Conservation (phyloP, 495 filamentous ascomycete genomes). For the Thozetella sp. region DNA sequence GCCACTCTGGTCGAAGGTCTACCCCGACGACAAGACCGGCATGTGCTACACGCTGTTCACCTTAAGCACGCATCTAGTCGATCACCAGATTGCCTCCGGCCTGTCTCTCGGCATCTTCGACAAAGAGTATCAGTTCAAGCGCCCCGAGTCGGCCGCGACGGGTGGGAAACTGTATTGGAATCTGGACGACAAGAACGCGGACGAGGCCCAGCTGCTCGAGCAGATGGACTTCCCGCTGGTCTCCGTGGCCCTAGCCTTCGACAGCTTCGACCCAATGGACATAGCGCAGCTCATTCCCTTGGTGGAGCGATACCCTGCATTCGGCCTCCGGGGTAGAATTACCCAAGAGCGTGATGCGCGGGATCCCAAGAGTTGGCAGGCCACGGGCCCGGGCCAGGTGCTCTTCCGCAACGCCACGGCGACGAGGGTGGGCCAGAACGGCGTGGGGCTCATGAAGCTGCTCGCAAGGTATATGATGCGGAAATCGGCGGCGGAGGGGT, state of each 20-base stretch:
- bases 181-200: conserved; percentile 8
- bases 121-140: conserved; percentile 43
- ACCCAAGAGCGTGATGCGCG: conserved; percentile 24
- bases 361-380: conserved; percentile 17
- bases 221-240: conserved; percentile 49
- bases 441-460: conserved; percentile 31
- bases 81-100: conserved; percentile 36
- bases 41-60: too few relatives aligned
- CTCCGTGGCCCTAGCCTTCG: conserved; percentile 36
- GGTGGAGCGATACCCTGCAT: conserved; percentile 18
- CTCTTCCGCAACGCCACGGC: conserved; percentile 38
- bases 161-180: conserved; percentile 44
- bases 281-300: conserved; percentile 20
- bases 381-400: conserved; percentile 28
- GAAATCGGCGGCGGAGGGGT: conserved; percentile 27
- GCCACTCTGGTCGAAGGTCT: too few relatives aligned
- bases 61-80: too few relatives aligned
- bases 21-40: too few relatives aligned
- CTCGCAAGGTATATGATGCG: conserved; percentile 38
- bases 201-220: conserved; percentile 13
- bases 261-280: conserved; percentile 32
- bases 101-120: conserved; percentile 47
- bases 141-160: conserved; percentile 31
- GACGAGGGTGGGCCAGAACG: conserved; percentile 31
- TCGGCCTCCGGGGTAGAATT: conserved; percentile 12